Base-by-base conservation (phyloP, 2,329 filamentous ascomycete species). In the Xylaria sp. region DNA sequence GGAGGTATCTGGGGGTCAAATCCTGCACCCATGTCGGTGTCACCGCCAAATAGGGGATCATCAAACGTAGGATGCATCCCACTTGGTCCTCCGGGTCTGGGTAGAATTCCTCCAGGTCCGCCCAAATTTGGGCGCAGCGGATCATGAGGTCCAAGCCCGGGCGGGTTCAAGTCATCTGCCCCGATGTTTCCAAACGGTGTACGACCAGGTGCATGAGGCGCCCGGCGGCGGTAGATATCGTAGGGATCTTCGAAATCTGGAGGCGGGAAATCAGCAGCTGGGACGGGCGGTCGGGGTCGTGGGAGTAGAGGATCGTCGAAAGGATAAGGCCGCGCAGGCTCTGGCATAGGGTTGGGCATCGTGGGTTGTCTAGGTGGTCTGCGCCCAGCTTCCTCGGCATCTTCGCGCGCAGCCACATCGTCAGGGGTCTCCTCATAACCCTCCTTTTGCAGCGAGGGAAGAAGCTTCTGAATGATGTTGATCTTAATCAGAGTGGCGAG, bases 21-120 rank as follows among this genome's bases (percentile, higher is more conserved):
- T 0, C 76, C 78, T 42, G 75, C 74, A 8, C 77, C 74, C 1
- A 78, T 80, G 5, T 77, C 77, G 8, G 48, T 50, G 10, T 73
- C 74, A 0, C 87, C 88, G 4, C 81, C 82, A 71, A 96, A 96
- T 52, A 97, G 75, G 5, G 91, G 91, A 70, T 97, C 92, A 68
- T 96, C 91, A 72, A 96, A 94, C 0, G 92, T 96, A 0, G 94
- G 94, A 74, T 97, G 90, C 94, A 99, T 99, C 0, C 94, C 94
- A 10, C 88, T 86, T 9, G 82, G 82, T 18, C 86, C 83, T 11
- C 84, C 83, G 0, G 80, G 78, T n/a, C 80, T 76, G 19, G 80
- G 78, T 4, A 85, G 74, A 0, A 84, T 81, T n/a, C 83, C 76
- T 52, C 83, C 80, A 23, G 81, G 79, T 35, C 84, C 83, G 5